Evolutionary conservation across 352 stramenopile species (phyloP).

Genomic region (Globisporangium heterothallicum): DNA sequence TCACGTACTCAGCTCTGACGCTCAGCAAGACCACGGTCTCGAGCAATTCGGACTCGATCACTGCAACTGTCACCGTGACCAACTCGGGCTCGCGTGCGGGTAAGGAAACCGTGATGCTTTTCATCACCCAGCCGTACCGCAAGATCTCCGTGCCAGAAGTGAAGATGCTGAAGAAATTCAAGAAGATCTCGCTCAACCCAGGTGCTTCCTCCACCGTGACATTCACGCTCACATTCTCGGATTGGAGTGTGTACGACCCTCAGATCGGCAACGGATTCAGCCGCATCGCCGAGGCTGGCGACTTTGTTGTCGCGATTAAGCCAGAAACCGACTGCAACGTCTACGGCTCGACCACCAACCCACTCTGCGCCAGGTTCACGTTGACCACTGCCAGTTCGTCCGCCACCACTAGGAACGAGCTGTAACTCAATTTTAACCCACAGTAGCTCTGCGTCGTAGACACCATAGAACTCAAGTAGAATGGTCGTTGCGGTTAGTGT

Average conservation of each 20-base stretch:
- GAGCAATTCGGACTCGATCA: background rate
- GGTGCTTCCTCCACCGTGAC: slow-evolving; percentile 18
- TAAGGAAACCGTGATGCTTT: slow-evolving; percentile 32
- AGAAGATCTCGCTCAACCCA: slow-evolving; percentile 23
- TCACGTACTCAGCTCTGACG: background rate
- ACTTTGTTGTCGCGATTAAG: slow-evolving; percentile 55
- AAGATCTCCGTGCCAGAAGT: slow-evolving; percentile 33
- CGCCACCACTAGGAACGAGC: background rate
- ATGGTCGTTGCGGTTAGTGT: too few species aligned
- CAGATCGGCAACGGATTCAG: slow-evolving; percentile 53
- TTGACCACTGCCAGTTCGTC: slow-evolving; percentile 9
- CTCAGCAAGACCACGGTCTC: background rate
- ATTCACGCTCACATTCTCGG: slow-evolving; percentile 30
- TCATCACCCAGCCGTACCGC: slow-evolving; percentile 20
- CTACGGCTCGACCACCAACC: slow-evolving; percentile 21
- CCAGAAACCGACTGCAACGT: slow-evolving; percentile 47
- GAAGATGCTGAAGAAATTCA: slow-evolving; percentile 49
- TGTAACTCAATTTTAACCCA: too few species aligned
- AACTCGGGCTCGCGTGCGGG: slow-evolving; percentile 21
- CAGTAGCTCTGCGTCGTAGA: too few species aligned
- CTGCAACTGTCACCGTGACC: slow-evolving; percentile 17
- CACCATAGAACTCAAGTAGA: too few species aligned
- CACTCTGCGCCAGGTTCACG: slow-evolving; percentile 33
- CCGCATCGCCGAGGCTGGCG: slow-evolving; percentile 35
- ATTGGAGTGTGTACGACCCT: slow-evolving; percentile 44